phyloP scores from a whole-genome alignment of 305 asterid species.

The Solanum chacoense region DNA sequence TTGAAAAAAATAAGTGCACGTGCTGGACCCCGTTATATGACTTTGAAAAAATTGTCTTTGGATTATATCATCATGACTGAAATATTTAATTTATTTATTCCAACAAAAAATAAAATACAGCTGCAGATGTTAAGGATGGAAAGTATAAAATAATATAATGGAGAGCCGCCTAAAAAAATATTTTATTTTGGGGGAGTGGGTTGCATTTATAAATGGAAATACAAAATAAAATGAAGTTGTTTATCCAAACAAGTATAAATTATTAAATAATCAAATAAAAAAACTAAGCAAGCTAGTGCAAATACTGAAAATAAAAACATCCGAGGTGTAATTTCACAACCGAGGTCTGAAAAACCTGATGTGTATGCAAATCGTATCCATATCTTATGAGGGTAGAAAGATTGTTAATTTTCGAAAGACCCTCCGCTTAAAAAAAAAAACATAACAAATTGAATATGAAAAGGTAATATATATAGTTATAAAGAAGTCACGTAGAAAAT shows the following conservation, averaged over 20 bases:
- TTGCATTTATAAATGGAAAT: not conserved
- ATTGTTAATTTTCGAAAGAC: fast-evolving
- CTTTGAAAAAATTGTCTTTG: not conserved
- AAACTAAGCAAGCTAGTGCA: not conserved
- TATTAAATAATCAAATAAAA: not conserved
- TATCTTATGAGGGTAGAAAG: not conserved
- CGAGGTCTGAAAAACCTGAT: not conserved
- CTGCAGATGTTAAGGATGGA: not conserved
- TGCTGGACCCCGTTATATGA: not conserved
- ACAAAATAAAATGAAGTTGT: not conserved
- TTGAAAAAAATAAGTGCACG: not conserved
- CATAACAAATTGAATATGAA: not conserved
- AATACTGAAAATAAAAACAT: not conserved
- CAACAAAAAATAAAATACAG: not conserved
- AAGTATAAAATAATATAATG: not conserved
- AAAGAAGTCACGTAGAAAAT: not conserved
- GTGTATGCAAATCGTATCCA: not conserved
- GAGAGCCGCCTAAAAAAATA: not conserved
- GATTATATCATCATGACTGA: not conserved
- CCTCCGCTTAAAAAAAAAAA: not conserved
- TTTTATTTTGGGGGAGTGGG: not conserved
- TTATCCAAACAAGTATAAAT: not conserved
- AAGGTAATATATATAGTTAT: not conserved
- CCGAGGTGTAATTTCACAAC: fast-evolving
- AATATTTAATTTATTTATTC: not conserved